These are phyloP conservation scores for Pezicula carpinea DNA, from an alignment of 2,329 filamentous ascomycete species.

Conservation along the genomic window DNA sequence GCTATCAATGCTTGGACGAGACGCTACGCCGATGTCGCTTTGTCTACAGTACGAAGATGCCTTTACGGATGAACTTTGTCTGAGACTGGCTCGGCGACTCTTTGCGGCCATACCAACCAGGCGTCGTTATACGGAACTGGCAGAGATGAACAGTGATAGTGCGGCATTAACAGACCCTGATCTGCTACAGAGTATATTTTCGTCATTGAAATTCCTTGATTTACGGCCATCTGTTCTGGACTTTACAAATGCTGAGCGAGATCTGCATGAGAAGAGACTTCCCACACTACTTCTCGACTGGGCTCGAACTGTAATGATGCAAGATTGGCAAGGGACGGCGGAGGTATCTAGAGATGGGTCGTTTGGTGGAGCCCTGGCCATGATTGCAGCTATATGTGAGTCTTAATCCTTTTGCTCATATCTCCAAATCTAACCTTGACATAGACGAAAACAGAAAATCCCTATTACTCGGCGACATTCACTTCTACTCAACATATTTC, in stretches of 20 bases:
- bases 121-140: constrained; percentile 23
- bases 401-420: constrained; percentile 13
- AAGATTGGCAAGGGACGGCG: constrained; percentile 75
- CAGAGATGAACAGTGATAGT: constrained; percentile 22
- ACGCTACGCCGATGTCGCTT: constrained; percentile 39
- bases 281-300: constrained; percentile 62
- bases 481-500: constrained; percentile 73
- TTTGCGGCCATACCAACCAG: constrained; percentile 47
- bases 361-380: constrained; percentile 71
- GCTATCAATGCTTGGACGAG: constrained; percentile 42
- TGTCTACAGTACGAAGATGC: constrained; percentile 59
- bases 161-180: constrained; percentile 19
- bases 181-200: constrained; percentile 37
- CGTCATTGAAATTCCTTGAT: constrained; percentile 29
- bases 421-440: constrained; percentile 6
- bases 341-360: constrained; percentile 65
- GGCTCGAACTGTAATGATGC: constrained; percentile 69
- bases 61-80: constrained; percentile 55
- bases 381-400: constrained; percentile 70
- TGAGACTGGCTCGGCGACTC: constrained; percentile 53
- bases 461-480: constrained; percentile 60
- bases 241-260: constrained; percentile 46
- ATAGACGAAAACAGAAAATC: constrained; percentile 57
- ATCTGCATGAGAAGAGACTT: constrained; percentile 51
- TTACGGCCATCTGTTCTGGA: constrained; percentile 33